These are phyloP conservation scores for Mangifera indica DNA, from an alignment of 345 rosid species.

Conservation along the genomic window DNA sequence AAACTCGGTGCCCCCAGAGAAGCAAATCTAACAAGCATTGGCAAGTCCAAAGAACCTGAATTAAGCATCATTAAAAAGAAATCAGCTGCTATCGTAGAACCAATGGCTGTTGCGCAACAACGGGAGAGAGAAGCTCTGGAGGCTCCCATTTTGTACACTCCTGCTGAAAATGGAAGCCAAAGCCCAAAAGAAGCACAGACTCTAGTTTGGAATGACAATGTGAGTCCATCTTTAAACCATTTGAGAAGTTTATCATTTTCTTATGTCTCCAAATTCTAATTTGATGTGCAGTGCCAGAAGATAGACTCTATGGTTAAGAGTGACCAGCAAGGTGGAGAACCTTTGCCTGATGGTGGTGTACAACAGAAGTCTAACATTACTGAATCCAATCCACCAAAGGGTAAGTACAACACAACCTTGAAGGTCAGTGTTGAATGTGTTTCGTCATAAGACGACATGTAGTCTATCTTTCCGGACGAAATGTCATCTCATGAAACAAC, in stretches of 20 bases:
- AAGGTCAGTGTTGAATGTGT: neutral
- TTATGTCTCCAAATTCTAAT: too few species aligned
- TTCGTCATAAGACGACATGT: neutral
- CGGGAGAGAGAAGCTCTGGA: slow-evolving; percentile 32
- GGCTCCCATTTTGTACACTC: slow-evolving; percentile 27
- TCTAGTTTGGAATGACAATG: slow-evolving; percentile 36
- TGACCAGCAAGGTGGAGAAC: slow-evolving; percentile 32
- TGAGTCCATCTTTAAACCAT: slow-evolving; percentile 36
- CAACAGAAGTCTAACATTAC: slow-evolving; percentile 15
- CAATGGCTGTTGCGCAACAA: slow-evolving; percentile 26
- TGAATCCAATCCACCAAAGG: slow-evolving; percentile 20
- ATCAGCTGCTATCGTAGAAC: slow-evolving; percentile 27
- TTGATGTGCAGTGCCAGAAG: slow-evolving; percentile 34
- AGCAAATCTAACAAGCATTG: slow-evolving; percentile 26
- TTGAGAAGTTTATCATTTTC: slow-evolving; percentile 6
- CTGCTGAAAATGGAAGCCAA: slow-evolving; percentile 25
- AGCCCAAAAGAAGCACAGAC: slow-evolving; percentile 29
- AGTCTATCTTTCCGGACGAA: neutral
- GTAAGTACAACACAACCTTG: slow-evolving; percentile 24
- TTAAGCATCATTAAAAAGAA: slow-evolving; percentile 22
- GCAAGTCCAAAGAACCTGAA: slow-evolving; percentile 36
- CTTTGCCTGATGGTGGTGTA: slow-evolving; percentile 17
- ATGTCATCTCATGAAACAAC: neutral
- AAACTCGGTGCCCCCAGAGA: slow-evolving; percentile 28
- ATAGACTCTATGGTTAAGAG: slow-evolving; percentile 19